Percentiles rank a stretch among this genome's conserved stretches.
phyloP scores from a whole-genome alignment of 2,329 filamentous ascomycete species.

The Ramichloridium luteum region DNA sequence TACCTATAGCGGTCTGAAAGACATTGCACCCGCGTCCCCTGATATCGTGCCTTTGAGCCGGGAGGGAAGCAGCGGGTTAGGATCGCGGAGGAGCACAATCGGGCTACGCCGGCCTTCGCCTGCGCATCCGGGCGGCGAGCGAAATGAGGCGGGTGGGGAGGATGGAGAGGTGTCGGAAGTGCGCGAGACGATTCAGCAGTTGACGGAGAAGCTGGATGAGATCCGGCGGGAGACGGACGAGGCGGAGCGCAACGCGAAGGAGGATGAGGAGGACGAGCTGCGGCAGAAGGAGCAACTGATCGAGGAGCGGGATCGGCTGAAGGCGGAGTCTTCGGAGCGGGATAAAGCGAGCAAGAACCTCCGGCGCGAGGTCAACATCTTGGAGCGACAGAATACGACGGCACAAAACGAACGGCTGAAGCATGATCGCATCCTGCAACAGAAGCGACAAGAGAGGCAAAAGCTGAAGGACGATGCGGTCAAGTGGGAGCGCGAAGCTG shows the following conservation, averaged over 20 bases:
- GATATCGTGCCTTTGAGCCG: constrained; percentile 52
- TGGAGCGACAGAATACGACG: constrained; percentile 69
- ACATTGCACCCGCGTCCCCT: constrained; percentile 48
- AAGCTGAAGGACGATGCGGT: constrained; percentile 59
- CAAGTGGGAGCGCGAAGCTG: constrained; percentile 55
- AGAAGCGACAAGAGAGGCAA: constrained; percentile 55
- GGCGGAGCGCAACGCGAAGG: constrained; percentile 54
- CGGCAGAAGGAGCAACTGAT: constrained; percentile 41
- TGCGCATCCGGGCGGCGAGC: constrained; percentile 8
- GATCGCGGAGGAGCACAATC: constrained; percentile 52
- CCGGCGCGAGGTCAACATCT: constrained; percentile 64
- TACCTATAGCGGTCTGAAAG: constrained; percentile 32
- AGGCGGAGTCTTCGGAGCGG: constrained; percentile 69
- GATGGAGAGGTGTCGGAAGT: constrained; percentile 40
- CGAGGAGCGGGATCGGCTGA: constrained; percentile 68
- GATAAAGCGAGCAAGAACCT: constrained; percentile 80
- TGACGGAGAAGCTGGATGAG: constrained; percentile 69
- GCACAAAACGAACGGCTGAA: constrained; percentile 68
- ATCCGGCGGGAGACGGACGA: constrained; percentile 78
- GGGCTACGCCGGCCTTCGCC: constrained; percentile 43
- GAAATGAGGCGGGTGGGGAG: constrained; percentile 5
- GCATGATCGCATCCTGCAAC: constrained; percentile 58
- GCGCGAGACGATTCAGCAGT: constrained; percentile 57
- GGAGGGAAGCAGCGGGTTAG: constrained; percentile 47
- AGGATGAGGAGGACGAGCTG: constrained; percentile 42